Evolutionary conservation across 805 yeast genomes (phyloP).

Genomic region (Grigorovia transvaalensis): DNA sequence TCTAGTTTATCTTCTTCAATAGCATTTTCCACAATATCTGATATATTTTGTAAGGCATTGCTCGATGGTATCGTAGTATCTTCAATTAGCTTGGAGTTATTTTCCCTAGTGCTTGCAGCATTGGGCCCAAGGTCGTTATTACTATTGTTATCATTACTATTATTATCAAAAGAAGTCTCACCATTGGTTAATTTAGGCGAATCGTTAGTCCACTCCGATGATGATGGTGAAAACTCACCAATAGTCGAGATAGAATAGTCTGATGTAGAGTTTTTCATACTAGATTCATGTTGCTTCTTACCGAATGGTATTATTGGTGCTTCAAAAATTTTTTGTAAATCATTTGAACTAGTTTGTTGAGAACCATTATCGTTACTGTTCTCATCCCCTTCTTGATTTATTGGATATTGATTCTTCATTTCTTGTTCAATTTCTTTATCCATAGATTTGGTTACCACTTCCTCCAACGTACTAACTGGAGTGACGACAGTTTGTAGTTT

Average conservation of each 20-base stretch:
- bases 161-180: background rate
- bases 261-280: conserved; percentile 24
- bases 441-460: background rate
- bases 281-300: conserved; percentile 3
- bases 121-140: too few species aligned
- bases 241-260: conserved; percentile 32
- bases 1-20: background rate
- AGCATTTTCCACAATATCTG: conserved; percentile 24
- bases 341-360: conserved; percentile 8
- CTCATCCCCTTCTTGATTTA: background rate
- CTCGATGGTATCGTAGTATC: conserved; percentile 27
- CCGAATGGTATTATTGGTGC: conserved; percentile 25
- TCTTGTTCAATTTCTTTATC: conserved; percentile 6
- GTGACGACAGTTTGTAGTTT: background rate
- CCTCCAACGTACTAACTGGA: background rate
- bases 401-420: background rate
- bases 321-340: conserved; percentile 17
- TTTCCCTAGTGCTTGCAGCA: too few species aligned
- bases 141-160: background rate
- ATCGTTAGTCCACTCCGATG: conserved; percentile 34
- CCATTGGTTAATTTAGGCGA: conserved; percentile 25
- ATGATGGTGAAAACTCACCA: conserved; percentile 39
- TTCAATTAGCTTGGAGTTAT: background rate
- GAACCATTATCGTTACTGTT: background rate
- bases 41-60: conserved; percentile 33